phyloP scores from a whole-genome alignment of 148 eudicot genomes.

The Agrostemma githago region DNA sequence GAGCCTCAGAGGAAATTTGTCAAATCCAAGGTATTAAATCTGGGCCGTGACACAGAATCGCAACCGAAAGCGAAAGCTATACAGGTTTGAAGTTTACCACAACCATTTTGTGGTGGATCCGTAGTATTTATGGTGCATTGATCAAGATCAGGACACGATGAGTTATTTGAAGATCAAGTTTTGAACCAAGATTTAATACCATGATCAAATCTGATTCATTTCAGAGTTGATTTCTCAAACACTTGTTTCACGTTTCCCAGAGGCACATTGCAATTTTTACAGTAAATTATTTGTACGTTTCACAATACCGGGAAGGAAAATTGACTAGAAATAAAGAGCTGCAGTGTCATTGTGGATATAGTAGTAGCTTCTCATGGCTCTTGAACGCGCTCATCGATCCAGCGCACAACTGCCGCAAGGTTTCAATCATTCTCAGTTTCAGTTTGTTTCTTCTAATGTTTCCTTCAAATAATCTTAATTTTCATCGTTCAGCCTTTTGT shows the following conservation, averaged over 20 bases:
- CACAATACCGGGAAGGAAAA: constrained; percentile 12
- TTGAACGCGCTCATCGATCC: constrained; percentile 15
- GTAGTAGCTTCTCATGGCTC: constrained; percentile 29
- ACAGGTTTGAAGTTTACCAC: background rate
- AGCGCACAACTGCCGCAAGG: constrained; percentile 27
- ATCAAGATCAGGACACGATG: background rate
- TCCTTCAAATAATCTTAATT: background rate
- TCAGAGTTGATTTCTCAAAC: background rate
- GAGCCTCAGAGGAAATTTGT: background rate
- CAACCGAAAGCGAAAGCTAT: background rate
- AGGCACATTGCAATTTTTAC: background rate
- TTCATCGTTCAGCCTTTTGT: background rate
- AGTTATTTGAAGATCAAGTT: background rate
- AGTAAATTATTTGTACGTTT: constrained; percentile 24
- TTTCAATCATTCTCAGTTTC: constrained; percentile 11
- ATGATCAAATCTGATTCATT: constrained; percentile 1
- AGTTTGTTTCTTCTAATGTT: background rate
- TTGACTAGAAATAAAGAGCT: constrained; percentile 23
- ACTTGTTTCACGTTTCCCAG: background rate
- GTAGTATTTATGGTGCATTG: background rate
- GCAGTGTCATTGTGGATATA: constrained; percentile 17
- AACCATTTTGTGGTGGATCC: background rate
- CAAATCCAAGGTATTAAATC: constrained; percentile 4
- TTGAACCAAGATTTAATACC: background rate
- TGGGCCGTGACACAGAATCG: background rate